Evolutionary conservation across 352 stramenopile genomes (phyloP), one percentile per base, ranked within the genome.

Genomic region (Phytophthora pini): DNA sequence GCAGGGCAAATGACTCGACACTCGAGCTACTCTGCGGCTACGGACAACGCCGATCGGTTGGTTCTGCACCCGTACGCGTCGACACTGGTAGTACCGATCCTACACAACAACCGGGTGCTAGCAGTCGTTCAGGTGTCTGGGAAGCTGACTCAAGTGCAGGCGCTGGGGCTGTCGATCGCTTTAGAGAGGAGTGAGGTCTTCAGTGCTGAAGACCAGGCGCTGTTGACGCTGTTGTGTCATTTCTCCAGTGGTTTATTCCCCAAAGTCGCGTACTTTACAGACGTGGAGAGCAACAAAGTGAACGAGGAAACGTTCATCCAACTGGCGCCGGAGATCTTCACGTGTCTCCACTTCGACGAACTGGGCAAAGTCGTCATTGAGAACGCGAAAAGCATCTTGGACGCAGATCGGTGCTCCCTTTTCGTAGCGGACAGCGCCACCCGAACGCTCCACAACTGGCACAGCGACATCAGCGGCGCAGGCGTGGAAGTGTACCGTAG

Each of bases 251-350:
- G 80, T 8, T 46, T 93, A 17, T 66, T 93, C 24, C 77, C 81
- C 32, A 93, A 92, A 51, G 79, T 89, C 2, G 70, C 82, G 44
- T 91, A 88, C 40, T 93, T 93, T 40, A 91, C 85, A 0, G 82
- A 93, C 31, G 80, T 93, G 1, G 85, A 90, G 55, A 89, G 80
- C 65, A 92, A 91, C 69, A 91, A 91, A 48, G 75, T 90, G 41
- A 92, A 91, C 66, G 85, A 93, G 66, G 82, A 90, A 53, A 91
- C 82, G 24, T 72, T 93, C 2, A 82, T 93, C 36, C 77, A 89
- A 29, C 49, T 93, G 4, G 82, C 82, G 0, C 81, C 82, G 2
- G 81, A 91, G 74, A 93, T 92, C 12, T 92, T 92, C 47, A 93
- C 85, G 10, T 92, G 85, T 41, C 54, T 93, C 13, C 81, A 84